These are phyloP conservation scores for Pistacia integerrima DNA, from an alignment of 345 rosid species.

Conservation along the genomic window DNA sequence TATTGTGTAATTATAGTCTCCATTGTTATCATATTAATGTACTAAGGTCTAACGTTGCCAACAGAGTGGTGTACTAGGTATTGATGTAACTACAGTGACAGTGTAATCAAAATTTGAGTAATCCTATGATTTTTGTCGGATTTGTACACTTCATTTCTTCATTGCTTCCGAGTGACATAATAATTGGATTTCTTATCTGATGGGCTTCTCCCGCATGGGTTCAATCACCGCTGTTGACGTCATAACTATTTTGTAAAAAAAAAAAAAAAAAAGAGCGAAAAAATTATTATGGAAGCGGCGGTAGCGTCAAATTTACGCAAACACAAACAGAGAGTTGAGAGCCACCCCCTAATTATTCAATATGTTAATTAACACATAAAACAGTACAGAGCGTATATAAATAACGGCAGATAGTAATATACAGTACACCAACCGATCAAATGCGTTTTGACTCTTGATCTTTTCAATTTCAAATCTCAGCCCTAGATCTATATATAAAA, in stretches of 20 bases:
- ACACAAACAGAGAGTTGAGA: not conserved
- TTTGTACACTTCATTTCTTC: not conserved
- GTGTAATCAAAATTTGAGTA: conserved; percentile 12
- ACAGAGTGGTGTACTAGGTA: not conserved
- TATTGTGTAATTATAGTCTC: not conserved
- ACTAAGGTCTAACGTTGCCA: conserved; percentile 1
- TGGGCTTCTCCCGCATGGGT: no score
- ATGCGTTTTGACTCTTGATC: not conserved
- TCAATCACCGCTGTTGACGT: no score
- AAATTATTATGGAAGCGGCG: not conserved
- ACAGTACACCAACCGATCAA: not conserved
- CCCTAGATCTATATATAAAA: conserved; percentile 7
- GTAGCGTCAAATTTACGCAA: not conserved
- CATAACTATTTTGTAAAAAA: no score
- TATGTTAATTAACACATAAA: not conserved
- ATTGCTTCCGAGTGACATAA: not conserved
- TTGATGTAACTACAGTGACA: conserved; percentile 6
- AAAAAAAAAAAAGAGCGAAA: not conserved
- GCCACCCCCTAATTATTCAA: not conserved
- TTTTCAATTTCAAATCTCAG: conserved; percentile 10
- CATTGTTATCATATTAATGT: not conserved
- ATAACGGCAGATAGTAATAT: not conserved
- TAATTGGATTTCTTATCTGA: no score
- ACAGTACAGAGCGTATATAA: not conserved
- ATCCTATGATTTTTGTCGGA: conserved; percentile 6